Percentiles rank a stretch among this genome's conserved stretches.
phyloP scores from a whole-genome alignment of 2,329 filamentous ascomycete species.

The Cladosporium sphaerospermum region DNA sequence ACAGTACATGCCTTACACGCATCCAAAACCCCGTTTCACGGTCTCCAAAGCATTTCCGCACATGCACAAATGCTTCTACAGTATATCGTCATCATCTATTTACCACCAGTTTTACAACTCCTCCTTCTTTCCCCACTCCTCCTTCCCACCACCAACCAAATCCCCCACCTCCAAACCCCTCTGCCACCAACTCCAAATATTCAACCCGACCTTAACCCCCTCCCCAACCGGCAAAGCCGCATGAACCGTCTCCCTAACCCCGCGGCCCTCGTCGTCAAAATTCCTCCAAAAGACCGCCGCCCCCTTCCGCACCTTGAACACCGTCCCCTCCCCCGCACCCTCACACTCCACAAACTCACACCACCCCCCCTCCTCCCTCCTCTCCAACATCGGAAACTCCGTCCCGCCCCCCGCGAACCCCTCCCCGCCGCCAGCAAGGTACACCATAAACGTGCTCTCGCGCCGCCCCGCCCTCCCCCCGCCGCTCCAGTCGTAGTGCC shows the following conservation, averaged over 20 bases:
- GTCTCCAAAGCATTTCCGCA: too few relatives aligned
- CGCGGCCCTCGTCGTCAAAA: constrained; percentile 48
- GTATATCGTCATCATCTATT: too few relatives aligned
- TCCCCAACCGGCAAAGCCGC: constrained; percentile 51
- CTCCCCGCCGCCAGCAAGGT: constrained; percentile 36
- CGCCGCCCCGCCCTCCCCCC: constrained; percentile 31
- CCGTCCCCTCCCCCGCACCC: constrained; percentile 41
- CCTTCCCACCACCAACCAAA: constrained; percentile 9
- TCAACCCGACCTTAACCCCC: constrained; percentile 55
- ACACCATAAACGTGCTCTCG: constrained; percentile 57
- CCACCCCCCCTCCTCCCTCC: constrained; percentile 40
- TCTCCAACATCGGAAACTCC: constrained; percentile 50
- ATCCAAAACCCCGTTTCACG: too few relatives aligned
- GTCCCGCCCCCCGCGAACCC: constrained; percentile 54
- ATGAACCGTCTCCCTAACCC: constrained; percentile 56
- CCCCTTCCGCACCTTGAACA: constrained; percentile 52
- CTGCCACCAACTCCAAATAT: constrained; percentile 61
- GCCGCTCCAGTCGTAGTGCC: constrained; percentile 54
- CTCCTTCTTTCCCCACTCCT: constrained; percentile 1
- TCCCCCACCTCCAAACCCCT: constrained; percentile 1
- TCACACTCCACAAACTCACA: constrained; percentile 53
- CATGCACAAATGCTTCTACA: too few relatives aligned
- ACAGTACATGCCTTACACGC: too few relatives aligned
- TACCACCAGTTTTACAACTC: neutral
- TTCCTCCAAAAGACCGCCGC: constrained; percentile 61